phyloP scores from a whole-genome alignment of 2,329 filamentous ascomycete genomes.

The Chalaropsis ovoidea region DNA sequence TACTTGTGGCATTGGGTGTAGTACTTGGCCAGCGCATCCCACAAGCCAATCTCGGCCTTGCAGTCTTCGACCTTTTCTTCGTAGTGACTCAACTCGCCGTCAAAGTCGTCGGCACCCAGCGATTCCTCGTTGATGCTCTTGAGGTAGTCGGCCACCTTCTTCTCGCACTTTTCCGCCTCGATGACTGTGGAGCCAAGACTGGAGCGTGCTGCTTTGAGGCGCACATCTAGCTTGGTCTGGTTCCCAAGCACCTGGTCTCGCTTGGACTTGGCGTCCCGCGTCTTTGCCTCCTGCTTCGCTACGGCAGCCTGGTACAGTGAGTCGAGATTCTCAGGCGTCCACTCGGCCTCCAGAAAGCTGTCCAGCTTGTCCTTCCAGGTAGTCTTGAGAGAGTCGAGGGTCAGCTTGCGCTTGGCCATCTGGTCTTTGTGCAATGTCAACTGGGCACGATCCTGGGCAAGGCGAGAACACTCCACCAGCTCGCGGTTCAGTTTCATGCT shows the following conservation, averaged over 20 bases:
- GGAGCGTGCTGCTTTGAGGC: conserved; percentile 55
- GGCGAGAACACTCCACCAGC: conserved; percentile 68
- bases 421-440: conserved; percentile 78
- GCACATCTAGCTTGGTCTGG: conserved; percentile 65
- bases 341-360: conserved; percentile 51
- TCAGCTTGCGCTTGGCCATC: conserved; percentile 59
- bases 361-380: conserved; percentile 65
- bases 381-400: conserved; percentile 64
- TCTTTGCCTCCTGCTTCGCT: conserved; percentile 45
- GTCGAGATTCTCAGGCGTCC: conserved; percentile 62
- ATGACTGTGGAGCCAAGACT: conserved; percentile 53
- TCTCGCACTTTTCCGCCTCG: conserved; percentile 53
- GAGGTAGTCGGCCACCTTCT: conserved; percentile 44
- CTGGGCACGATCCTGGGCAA: conserved; percentile 72
- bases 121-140: conserved; percentile 37
- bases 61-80: conserved; percentile 50
- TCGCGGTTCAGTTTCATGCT: conserved; percentile 66
- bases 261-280: conserved; percentile 56
- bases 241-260: conserved; percentile 63
- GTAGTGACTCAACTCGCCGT: conserved; percentile 42
- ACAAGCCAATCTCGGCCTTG: conserved; percentile 58
- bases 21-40: conserved; percentile 59
- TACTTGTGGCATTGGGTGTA: conserved; percentile 57
- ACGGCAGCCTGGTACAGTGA: conserved; percentile 55
- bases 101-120: conserved; percentile 44